Percentiles rank a stretch among this genome's conserved stretches.
These are phyloP conservation scores for Skeletonema menzelii DNA, from an alignment of 108 stramenopile genomes.

Conservation along the genomic window DNA sequence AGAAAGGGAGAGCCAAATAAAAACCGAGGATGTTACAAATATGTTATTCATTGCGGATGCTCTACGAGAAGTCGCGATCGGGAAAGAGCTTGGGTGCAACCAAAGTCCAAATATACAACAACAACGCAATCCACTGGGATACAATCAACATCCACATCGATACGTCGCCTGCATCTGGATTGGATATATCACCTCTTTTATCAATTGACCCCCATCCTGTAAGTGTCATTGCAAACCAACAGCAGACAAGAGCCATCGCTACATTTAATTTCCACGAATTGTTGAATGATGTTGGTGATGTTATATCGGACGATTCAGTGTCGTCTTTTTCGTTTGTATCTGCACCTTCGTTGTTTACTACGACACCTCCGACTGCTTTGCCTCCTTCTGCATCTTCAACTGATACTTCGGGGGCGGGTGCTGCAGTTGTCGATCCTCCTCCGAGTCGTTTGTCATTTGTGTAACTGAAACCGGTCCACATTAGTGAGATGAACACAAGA, in stretches of 20 bases:
- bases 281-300: slow-evolving; percentile 7
- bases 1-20: slow-evolving; percentile 11
- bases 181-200: slow-evolving; percentile 62
- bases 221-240: slow-evolving; percentile 90
- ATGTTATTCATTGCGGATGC: neutral
- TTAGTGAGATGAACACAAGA: slow-evolving; percentile 70
- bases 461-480: slow-evolving; percentile 81
- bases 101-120: slow-evolving; percentile 91
- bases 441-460: slow-evolving; percentile 60
- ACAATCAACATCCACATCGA: slow-evolving; percentile 93
- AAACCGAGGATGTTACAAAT: neutral
- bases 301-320: neutral
- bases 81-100: slow-evolving; percentile 89
- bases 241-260: slow-evolving; percentile 70
- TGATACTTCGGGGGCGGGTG: slow-evolving; percentile 18
- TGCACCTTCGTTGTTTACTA: slow-evolving; percentile 29
- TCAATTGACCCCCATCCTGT: slow-evolving; percentile 91
- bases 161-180: slow-evolving; percentile 76
- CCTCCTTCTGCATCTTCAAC: neutral
- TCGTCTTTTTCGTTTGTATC: neutral
- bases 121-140: slow-evolving; percentile 86
- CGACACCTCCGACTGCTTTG: slow-evolving; percentile 50
- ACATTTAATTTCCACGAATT: slow-evolving; percentile 88
- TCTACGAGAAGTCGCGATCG: slow-evolving; percentile 88
- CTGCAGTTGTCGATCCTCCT: slow-evolving; percentile 10